Base-by-base conservation (phyloP, 192 early-diverging fungal genomes). In the Allomyces macrogynus region DNA sequence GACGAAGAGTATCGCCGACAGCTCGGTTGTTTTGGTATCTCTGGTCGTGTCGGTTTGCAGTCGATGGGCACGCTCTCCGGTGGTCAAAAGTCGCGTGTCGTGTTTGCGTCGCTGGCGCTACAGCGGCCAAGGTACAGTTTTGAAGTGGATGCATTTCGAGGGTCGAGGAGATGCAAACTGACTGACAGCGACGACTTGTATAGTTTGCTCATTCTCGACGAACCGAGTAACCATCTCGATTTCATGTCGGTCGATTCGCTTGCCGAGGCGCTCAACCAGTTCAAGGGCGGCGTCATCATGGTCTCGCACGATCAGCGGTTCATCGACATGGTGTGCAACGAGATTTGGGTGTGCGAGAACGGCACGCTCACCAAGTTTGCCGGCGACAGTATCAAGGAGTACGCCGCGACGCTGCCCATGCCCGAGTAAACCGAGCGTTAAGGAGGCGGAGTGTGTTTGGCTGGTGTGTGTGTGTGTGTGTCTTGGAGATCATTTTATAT, bases 301-400 rank as follows among this genome's bases (percentile, higher is more conserved):
- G 95, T 99, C 60, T 90, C 87, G 65, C 96, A 97, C 86, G 95
- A 97, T 76, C 93, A 97, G 74, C 81, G 96, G 32, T 87, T 99
- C 69, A 97, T 99, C 63, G 82, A 81, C 69, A 76, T 80, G 14
- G 85, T 89, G n/a, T 86, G 87, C 75, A 83, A 76, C 20, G 88
- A 91, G 67, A 80, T 91, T 64, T 99, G 96, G 96, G 85, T 97
- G 16, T 99, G 96, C 73, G 84, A 87, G 27, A 79, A 80, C 62
- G 84, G 88, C 23, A 86, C 81, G 71, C 80, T 99, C 64, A 78
- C 73, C 63, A 85, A 86, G 70, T 99, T 97, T 76, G 79, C 82
- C 40, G 91, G 93, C 49, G 85, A 79, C 68, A 88, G 84, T 67
- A 93, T 87, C 79, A 89, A 82, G 77, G 83, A 87, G 27, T 90